Conservation (phyloP, 768 basidiomycete species). For the Suillus spraguei region DNA sequence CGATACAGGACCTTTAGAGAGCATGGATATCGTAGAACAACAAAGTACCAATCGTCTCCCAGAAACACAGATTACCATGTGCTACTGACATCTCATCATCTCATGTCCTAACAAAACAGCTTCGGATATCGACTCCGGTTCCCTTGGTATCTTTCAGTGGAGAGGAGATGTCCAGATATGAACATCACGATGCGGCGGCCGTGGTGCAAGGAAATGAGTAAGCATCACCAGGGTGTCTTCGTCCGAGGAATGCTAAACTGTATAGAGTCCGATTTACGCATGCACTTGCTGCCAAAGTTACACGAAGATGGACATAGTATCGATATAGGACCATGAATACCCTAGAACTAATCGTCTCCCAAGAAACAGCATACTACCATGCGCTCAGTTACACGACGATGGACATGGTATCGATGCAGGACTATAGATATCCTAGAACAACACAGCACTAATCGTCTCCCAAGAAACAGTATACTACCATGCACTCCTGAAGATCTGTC, state of each 20-base stretch:
- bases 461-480: slow-evolving; percentile 41
- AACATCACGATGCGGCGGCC: slow-evolving; percentile 51
- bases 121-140: neutral
- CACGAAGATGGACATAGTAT: slow-evolving; percentile 37
- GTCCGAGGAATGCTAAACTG: neutral
- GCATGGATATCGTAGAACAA: too few relatives aligned
- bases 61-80: too few relatives aligned
- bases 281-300: slow-evolving; percentile 58
- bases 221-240: slow-evolving; percentile 16
- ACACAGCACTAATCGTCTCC: neutral
- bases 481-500: slow-evolving; percentile 67
- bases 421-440: neutral
- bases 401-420: slow-evolving; percentile 7
- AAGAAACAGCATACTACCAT: slow-evolving; percentile 42
- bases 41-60: too few relatives aligned
- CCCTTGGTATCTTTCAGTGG: slow-evolving; percentile 46
- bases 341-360: neutral
- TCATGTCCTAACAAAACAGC: too few relatives aligned
- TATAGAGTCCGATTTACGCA: slow-evolving; percentile 55
- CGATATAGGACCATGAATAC: slow-evolving; percentile 5
- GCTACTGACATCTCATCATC: too few relatives aligned
- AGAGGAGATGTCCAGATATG: slow-evolving; percentile 43
- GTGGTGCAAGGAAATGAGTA: slow-evolving; percentile 37
- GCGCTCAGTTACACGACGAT: slow-evolving; percentile 55
- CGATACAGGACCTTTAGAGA: too few relatives aligned